Base-by-base conservation (phyloP, 106 monocot species). In the Xerophyta viscosa region DNA sequence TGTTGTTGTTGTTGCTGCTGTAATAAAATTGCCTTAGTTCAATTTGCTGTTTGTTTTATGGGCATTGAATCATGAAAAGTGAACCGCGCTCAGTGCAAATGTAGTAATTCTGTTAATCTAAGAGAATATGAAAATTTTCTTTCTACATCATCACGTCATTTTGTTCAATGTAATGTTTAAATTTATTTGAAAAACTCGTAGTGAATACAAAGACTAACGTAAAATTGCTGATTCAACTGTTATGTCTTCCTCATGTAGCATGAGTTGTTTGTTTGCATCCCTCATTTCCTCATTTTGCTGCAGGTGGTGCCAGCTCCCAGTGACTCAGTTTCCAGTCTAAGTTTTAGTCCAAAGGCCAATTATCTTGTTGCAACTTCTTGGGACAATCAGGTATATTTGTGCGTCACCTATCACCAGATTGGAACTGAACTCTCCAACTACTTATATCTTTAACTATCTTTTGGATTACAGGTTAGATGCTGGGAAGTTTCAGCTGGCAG, bases 301-400 rank as follows among this genome's bases (percentile, higher is more conserved):
- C 62, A 96, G 96, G 85, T 89, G 31, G 49, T 52, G 27, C 89
- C 84, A 19, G 24, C 81, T 57, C 89, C 96, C 23, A 68, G 41
- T 45, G 96, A 89, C 57, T 96, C 96, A 17, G 63, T 89, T 44
- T 89, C 89, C 27, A 89, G 89, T 59, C 96, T 96, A 42, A 76
- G 71, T 63, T 96, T 96, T 62, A 89, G 96, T 67, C 76, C 96
- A 1, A 96, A 89, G 60, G 85, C 76, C 14, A 96, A 96, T 71
- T 73, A 82, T 41, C 62, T 96, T 46, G 73, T 89, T 14, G 78
- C 89, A 20, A 96, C 96, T 56, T 96, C 96, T 43, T 96, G 96
- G 96, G 96, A 96, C 74, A 96, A 96, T 58, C 96, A 94, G 77
- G 93, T 93, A 10, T 13, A 0, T 57, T 0, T 46, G n/a, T n/a